These are phyloP conservation scores for Lathyrus tuberosus DNA, from an alignment of 306 rosid genomes.

Conservation along the genomic window DNA sequence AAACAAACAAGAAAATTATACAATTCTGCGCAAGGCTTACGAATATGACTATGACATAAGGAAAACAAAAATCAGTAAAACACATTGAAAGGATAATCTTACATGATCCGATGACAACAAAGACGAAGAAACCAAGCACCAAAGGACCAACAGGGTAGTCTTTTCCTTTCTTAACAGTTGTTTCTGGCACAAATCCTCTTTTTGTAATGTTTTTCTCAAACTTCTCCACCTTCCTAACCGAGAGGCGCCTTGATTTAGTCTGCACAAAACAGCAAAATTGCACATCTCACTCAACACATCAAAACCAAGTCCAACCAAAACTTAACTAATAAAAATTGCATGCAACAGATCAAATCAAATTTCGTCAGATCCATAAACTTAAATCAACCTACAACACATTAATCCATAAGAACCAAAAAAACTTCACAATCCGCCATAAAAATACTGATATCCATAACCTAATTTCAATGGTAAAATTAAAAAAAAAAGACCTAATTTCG, in stretches of 20 bases:
- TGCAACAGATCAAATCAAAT: neutral
- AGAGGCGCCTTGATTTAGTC: slow-evolving; percentile 96
- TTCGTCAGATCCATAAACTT: slow-evolving; percentile 22
- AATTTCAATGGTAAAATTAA: neutral
- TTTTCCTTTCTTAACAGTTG: slow-evolving; percentile 75
- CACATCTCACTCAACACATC: slow-evolving; percentile 15
- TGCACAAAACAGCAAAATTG: slow-evolving; percentile 34
- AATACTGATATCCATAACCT: neutral
- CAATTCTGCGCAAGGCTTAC: neutral
- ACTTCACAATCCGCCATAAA: neutral
- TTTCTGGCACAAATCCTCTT: slow-evolving; percentile 93
- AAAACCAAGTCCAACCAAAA: neutral
- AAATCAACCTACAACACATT: neutral
- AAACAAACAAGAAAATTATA: slow-evolving; percentile 11
- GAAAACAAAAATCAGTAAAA: neutral
- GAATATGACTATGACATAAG: neutral
- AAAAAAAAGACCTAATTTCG: neutral
- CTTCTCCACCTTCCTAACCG: slow-evolving; percentile 87
- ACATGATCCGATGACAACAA: slow-evolving; percentile 98
- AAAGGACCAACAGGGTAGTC: slow-evolving; percentile 95
- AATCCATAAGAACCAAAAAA: neutral
- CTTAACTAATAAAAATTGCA: slow-evolving; percentile 3
- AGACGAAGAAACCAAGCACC: slow-evolving; percentile 89
- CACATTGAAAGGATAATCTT: slow-evolving; percentile 35
- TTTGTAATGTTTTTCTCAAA: slow-evolving; percentile 87